A percentile compares a stretch with the other conserved stretches of the same genome.
Conservation (phyloP, 371 early-diverging fungal genomes). For the Paraphysoderma sedebokerense region DNA sequence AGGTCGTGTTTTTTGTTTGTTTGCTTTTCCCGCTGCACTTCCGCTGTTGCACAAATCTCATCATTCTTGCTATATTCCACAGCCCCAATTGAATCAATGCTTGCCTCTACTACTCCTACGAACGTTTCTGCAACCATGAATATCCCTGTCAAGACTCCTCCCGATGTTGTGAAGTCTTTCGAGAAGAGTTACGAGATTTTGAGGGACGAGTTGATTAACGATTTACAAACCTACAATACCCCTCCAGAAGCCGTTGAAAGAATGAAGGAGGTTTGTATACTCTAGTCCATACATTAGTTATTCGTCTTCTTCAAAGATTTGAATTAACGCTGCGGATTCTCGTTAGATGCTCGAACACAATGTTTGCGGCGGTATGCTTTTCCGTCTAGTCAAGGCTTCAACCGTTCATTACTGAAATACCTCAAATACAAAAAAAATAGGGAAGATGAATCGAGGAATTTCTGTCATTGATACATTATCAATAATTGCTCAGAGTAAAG, state of each 20-base stretch:
- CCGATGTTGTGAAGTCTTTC: slow-evolving; percentile 6
- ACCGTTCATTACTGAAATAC: background rate
- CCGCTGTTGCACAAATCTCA: too few relatives aligned
- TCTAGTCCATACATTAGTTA: background rate
- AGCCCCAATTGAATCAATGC: too few relatives aligned
- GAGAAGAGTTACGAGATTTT: slow-evolving; percentile 19
- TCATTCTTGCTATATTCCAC: too few relatives aligned
- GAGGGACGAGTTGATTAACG: slow-evolving; percentile 37
- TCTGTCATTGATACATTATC: slow-evolving; percentile 76
- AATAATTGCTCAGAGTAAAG: slow-evolving; percentile 45
- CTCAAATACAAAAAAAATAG: slow-evolving; percentile 15
- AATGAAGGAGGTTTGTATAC: slow-evolving; percentile 27
- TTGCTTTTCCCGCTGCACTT: too few relatives aligned
- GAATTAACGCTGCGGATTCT: background rate
- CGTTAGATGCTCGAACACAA: slow-evolving; percentile 50
- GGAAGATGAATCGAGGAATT: slow-evolving; percentile 93
- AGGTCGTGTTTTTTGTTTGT: too few relatives aligned
- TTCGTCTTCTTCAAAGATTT: background rate
- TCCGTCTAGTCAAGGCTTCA: background rate
- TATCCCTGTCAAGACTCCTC: background rate
- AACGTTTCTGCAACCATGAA: too few relatives aligned
- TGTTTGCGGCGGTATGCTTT: slow-evolving; percentile 51
- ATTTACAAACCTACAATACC: slow-evolving; percentile 41
- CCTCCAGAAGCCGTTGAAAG: slow-evolving; percentile 56
- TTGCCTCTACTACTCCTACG: too few relatives aligned